Evolutionary conservation across 2,329 filamentous ascomycete genomes (phyloP).

Genomic region (Beauveria medogensis): DNA sequence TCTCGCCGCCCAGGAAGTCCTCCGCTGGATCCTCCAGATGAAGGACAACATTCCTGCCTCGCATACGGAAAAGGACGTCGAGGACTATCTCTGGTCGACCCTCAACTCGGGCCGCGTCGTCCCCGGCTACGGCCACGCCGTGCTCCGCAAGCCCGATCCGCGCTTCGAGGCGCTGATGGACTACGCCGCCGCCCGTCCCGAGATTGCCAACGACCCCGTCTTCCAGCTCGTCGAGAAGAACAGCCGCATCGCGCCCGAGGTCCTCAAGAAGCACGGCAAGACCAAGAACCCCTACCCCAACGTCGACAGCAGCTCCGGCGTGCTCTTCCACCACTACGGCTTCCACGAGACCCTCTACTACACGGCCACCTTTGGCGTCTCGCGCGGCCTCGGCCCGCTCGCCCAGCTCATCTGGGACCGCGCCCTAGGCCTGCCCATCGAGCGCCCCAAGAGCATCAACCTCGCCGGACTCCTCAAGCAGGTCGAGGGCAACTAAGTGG

Average conservation of each 20-base stretch:
- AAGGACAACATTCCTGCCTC: conserved; percentile 72
- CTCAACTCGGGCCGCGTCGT: conserved; percentile 92
- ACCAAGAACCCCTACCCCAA: conserved; percentile 98
- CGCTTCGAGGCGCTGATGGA: conserved; percentile 96
- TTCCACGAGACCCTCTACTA: conserved; percentile 98
- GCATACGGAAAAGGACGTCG: conserved; percentile 75
- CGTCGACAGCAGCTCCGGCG: conserved; percentile 86
- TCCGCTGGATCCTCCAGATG: conserved; percentile 96
- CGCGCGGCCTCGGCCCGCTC: conserved; percentile 71
- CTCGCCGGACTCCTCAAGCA: conserved; percentile 73
- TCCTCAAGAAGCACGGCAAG: conserved; percentile 93
- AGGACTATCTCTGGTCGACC: conserved; percentile 84
- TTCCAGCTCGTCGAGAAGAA: conserved; percentile 94
- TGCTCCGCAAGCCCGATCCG: conserved; percentile 92
- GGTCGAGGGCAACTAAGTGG: conserved; percentile 37
- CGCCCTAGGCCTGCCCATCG: conserved; percentile 86
- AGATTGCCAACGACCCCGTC: conserved; percentile 79
- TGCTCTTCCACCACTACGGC: conserved; percentile 96
- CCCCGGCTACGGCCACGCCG: conserved; percentile 90
- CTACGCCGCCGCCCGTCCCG: conserved; percentile 76
- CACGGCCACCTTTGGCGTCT: conserved; percentile 63
- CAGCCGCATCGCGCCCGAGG: conserved; percentile 80
- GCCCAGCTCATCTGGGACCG: conserved; percentile 96
- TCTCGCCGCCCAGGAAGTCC: conserved; percentile 90
- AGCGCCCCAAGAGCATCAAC: conserved; percentile 97